Conservation (phyloP, 306 rosid genomes). For the Pterocarpus macrocarpus region DNA sequence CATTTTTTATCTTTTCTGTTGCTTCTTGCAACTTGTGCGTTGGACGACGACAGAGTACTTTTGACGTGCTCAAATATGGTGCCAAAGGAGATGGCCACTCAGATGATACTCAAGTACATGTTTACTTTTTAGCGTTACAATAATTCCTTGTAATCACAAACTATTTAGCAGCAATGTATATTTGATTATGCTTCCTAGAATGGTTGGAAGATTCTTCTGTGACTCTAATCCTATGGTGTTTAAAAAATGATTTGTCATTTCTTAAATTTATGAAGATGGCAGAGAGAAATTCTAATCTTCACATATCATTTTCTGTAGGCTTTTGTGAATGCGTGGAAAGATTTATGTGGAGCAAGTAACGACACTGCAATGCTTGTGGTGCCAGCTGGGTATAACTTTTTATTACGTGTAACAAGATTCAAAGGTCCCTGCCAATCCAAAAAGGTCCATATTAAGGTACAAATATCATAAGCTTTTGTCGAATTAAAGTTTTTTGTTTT, state of each 20-base stretch:
- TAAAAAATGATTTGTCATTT: too few relatives aligned
- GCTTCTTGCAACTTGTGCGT: constrained; percentile 10
- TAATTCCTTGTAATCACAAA: too few relatives aligned
- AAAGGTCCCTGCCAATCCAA: constrained; percentile 54
- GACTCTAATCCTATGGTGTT: not conserved
- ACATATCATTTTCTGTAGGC: constrained; percentile 41
- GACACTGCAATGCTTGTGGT: constrained; percentile 36
- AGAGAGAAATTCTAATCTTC: too few relatives aligned
- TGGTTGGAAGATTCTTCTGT: not conserved
- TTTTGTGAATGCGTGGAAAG: constrained; percentile 52
- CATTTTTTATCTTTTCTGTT: constrained; percentile 1
- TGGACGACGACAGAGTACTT: constrained; percentile 4
- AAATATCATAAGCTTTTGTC: not conserved
- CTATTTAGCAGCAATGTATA: too few relatives aligned
- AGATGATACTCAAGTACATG: constrained; percentile 47
- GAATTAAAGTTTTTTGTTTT: not conserved
- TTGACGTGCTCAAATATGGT: constrained; percentile 50
- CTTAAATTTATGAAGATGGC: not conserved
- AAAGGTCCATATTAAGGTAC: constrained; percentile 39
- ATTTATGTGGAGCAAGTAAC: constrained; percentile 39
- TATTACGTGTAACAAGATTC: not conserved
- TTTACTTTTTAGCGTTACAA: too few relatives aligned
- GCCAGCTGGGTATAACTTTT: constrained; percentile 34
- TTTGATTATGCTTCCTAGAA: not conserved
- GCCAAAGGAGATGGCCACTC: constrained; percentile 52